Evolutionary conservation across 2,329 filamentous ascomycete genomes (phyloP).

Genomic region (Teratosphaeria pseudoeucalypti): DNA sequence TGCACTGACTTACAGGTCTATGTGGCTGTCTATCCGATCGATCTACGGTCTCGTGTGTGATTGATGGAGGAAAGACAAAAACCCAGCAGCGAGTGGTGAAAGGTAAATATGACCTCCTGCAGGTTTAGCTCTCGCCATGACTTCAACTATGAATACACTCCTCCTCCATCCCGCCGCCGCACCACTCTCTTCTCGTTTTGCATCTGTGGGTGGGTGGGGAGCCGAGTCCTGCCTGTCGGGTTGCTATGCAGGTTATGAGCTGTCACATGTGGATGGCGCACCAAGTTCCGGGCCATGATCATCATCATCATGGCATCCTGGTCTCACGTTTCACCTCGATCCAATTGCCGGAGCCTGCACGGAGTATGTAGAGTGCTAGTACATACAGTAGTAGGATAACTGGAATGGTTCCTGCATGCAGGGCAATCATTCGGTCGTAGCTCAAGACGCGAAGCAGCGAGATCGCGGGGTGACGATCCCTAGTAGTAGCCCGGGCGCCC

Average conservation of each 20-base stretch:
- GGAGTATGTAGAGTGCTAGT: neutral
- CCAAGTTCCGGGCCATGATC: neutral
- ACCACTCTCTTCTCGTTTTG: neutral
- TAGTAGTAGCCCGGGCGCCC: neutral
- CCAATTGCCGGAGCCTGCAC: neutral
- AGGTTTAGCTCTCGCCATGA: neutral
- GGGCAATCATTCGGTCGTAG: neutral
- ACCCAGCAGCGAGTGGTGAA: neutral
- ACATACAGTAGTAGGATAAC: neutral
- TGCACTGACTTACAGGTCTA: neutral
- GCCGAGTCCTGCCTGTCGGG: neutral
- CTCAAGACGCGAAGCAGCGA: neutral
- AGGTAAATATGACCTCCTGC: neutral
- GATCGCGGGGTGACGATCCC: neutral
- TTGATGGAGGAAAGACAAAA: neutral
- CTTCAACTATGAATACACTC: neutral
- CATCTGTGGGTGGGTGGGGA: neutral
- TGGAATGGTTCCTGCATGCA: neutral
- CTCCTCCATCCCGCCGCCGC: neutral
- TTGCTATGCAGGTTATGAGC: neutral
- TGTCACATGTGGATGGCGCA: neutral
- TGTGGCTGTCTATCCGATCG: neutral
- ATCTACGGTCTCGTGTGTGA: neutral
- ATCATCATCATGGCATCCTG: neutral
- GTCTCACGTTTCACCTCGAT: neutral